Evolutionary conservation across 1,139 yeast species (phyloP).

Genomic region (Yamadazyma sp.): DNA sequence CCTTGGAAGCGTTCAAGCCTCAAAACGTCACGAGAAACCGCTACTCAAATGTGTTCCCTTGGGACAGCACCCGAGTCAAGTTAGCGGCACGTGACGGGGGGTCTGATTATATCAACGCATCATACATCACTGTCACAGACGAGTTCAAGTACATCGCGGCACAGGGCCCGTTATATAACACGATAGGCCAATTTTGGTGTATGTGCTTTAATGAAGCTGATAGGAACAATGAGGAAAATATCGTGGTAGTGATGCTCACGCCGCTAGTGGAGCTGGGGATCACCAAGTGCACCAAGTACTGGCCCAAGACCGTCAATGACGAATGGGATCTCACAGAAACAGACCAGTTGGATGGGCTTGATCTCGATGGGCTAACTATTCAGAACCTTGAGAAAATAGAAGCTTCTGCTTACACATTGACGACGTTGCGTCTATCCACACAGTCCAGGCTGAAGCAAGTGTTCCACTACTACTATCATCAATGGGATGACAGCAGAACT

Average conservation of each 20-base stretch:
- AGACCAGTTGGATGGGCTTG: conserved; percentile 25
- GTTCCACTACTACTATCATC: conserved; percentile 51
- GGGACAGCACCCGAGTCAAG: conserved; percentile 36
- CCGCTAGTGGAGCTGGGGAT: conserved; percentile 62
- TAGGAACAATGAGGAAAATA: conserved; percentile 32
- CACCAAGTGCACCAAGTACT: conserved; percentile 72
- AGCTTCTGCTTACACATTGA: conserved; percentile 22
- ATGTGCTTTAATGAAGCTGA: conserved; percentile 62
- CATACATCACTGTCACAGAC: conserved; percentile 25
- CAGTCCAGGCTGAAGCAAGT: conserved; percentile 35
- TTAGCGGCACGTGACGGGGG: conserved; percentile 22
- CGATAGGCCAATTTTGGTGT: conserved; percentile 79
- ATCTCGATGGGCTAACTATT: conserved; percentile 20
- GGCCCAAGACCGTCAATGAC: conserved; percentile 48
- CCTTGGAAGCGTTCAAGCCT: conserved; percentile 6
- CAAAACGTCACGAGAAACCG: conserved; percentile 29
- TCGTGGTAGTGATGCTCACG: conserved; percentile 84
- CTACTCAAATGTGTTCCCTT: conserved; percentile 45
- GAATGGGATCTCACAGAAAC: conserved; percentile 21
- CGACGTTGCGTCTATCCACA: conserved; percentile 27
- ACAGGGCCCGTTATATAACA: conserved; percentile 63
- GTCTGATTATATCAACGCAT: conserved; percentile 41
- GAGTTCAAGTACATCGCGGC: conserved; percentile 33
- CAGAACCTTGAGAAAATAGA: conserved; percentile 19
- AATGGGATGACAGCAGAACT: conserved; percentile 58